phyloP scores from a whole-genome alignment of 1,284 basidiomycete species.

The Tetrapyrgos nigripes region DNA sequence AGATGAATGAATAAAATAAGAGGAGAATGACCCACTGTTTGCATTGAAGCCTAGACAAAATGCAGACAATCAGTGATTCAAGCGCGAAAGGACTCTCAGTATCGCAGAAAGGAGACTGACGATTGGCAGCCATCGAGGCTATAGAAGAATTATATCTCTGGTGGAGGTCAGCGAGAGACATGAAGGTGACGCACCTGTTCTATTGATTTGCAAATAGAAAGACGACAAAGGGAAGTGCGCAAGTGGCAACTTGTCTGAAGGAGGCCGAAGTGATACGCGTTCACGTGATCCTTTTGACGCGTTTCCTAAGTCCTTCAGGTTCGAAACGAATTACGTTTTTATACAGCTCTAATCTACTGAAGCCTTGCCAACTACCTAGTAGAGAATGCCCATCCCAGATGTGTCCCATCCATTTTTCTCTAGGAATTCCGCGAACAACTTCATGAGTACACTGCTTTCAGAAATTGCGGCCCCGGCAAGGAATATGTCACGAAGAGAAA shows the following conservation, averaged over 20 bases:
- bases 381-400: not conserved
- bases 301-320: too few species aligned
- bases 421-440: not conserved
- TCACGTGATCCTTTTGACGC: too few species aligned
- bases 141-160: not conserved
- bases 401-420: not conserved
- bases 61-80: not conserved
- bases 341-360: too few species aligned
- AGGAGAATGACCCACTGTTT: too few species aligned
- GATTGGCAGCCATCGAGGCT: not conserved
- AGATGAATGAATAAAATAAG: not conserved
- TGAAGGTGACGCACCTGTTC: not conserved
- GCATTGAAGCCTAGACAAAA: not conserved
- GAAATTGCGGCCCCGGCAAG: slow-evolving; percentile 4
- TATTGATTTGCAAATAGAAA: not conserved
- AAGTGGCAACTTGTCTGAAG: not conserved
- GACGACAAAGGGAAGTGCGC: not conserved
- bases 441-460: not conserved
- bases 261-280: not conserved
- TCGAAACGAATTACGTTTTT: too few species aligned
- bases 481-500: slow-evolving; percentile 2
- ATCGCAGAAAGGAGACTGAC: not conserved
- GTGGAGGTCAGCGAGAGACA: not conserved
- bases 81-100: not conserved
- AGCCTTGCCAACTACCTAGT: not conserved